These are phyloP conservation scores for Hortiboletus flavorubellus DNA, from an alignment of 768 basidiomycete species.

Conservation along the genomic window DNA sequence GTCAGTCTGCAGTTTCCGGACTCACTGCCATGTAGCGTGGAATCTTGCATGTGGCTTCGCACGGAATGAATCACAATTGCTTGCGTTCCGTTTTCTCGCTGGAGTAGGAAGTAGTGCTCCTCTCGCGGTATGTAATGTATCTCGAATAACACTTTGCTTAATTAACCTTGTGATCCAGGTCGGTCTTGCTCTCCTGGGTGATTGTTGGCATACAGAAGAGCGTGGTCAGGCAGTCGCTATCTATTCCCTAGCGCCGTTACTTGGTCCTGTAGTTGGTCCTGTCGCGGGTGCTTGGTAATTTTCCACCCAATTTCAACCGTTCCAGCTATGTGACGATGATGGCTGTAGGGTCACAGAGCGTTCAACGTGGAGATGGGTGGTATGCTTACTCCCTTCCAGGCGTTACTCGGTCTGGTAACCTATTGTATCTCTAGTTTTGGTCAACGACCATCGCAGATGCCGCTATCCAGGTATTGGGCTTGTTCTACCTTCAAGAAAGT, in stretches of 20 bases:
- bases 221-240: constrained; percentile 62
- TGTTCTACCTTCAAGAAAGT: constrained; percentile 66
- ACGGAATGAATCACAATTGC: constrained; percentile 51
- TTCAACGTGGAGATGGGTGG: constrained; percentile 73
- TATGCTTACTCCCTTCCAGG: constrained; percentile 26
- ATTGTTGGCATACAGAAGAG: constrained; percentile 59
- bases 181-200: constrained; percentile 64
- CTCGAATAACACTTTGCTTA: not conserved
- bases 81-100: constrained; percentile 65
- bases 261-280: constrained; percentile 65
- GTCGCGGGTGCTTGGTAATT: constrained; percentile 57
- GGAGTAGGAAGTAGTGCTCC: constrained; percentile 75
- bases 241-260: constrained; percentile 60
- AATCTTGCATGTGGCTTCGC: constrained; percentile 65
- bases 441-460: constrained; percentile 58
- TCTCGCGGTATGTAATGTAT: constrained; percentile 37
- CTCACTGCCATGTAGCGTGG: constrained; percentile 42
- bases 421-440: constrained; percentile 48
- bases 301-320: not conserved
- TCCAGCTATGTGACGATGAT: not conserved
- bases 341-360: constrained; percentile 47
- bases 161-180: constrained; percentile 33
- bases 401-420: not conserved
- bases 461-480: constrained; percentile 49
- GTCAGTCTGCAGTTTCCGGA: not conserved